These are phyloP conservation scores for Gracilaria vermiculophylla DNA, from an alignment of 23 red algal genomes.

Conservation along the genomic window DNA sequence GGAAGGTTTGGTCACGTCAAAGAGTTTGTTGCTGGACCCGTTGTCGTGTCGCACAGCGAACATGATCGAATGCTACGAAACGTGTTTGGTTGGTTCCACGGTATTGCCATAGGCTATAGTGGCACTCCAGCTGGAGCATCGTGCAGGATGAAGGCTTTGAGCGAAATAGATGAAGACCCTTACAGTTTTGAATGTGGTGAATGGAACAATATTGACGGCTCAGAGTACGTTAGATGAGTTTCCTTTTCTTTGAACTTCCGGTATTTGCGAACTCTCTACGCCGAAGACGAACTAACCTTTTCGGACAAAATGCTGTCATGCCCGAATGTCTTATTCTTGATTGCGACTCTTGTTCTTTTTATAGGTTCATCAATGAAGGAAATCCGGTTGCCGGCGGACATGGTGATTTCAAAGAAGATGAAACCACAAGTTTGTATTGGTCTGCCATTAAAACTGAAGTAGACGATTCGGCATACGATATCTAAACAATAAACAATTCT, in stretches of 20 bases:
- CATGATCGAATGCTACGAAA: slow-evolving; percentile 38
- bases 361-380: slow-evolving; percentile 58
- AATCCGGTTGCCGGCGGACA: slow-evolving; percentile 54
- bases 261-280: neutral
- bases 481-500: neutral
- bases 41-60: slow-evolving; percentile 36
- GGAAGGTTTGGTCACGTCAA: neutral
- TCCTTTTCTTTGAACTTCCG: neutral
- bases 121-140: neutral
- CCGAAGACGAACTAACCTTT: neutral
- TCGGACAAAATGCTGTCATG: neutral
- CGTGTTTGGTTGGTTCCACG: slow-evolving; percentile 50
- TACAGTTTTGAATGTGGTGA: slow-evolving; percentile 28
- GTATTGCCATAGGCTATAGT: slow-evolving; percentile 25
- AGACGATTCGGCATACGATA: slow-evolving; percentile 30
- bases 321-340: neutral
- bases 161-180: slow-evolving; percentile 2
- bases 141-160: slow-evolving; percentile 17
- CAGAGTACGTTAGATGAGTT: slow-evolving; percentile 33
- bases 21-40: slow-evolving; percentile 34
- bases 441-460: slow-evolving; percentile 38
- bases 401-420: slow-evolving; percentile 69
- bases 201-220: slow-evolving; percentile 52
- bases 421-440: slow-evolving; percentile 66
- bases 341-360: neutral